These are phyloP conservation scores for Pisolithus thermaeus DNA, from an alignment of 1,284 basidiomycete genomes.

Conservation along the genomic window DNA sequence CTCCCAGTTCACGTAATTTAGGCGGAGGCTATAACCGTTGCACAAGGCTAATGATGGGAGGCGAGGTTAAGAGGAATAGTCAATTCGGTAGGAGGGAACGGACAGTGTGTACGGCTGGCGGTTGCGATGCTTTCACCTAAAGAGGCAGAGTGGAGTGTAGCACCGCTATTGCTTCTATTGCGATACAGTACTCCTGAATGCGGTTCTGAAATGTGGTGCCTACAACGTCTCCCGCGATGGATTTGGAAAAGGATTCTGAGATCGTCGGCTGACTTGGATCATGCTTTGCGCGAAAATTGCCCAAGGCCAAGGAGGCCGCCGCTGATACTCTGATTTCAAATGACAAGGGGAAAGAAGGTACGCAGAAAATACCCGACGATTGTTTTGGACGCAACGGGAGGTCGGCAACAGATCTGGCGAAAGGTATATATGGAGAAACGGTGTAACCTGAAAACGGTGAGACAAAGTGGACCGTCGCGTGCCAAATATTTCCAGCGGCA, in stretches of 20 bases:
- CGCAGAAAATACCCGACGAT: constrained; percentile 39
- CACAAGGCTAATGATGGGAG: no score
- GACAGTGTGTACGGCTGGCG: constrained; percentile 34
- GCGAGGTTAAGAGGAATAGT: constrained; percentile 5
- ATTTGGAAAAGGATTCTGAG: constrained; percentile 47
- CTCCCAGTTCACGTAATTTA: no score
- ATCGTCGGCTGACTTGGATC: constrained; percentile 77
- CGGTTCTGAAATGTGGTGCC: constrained; percentile 53
- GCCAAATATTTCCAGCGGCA: background rate
- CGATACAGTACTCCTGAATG: constrained; percentile 50
- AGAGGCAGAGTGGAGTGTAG: constrained; percentile 23
- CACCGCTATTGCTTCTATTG: constrained; percentile 37
- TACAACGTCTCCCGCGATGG: constrained; percentile 36
- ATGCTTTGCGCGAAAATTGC: constrained; percentile 58
- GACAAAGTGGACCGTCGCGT: background rate
- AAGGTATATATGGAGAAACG: background rate
- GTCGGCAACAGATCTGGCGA: constrained; percentile 59
- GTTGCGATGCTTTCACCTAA: constrained; percentile 22
- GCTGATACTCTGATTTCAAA: constrained; percentile 26
- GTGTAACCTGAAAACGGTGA: background rate
- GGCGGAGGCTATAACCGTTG: no score
- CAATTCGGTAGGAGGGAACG: constrained; percentile 39
- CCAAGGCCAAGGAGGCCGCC: constrained; percentile 57
- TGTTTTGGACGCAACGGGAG: constrained; percentile 48
- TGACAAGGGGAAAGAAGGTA: constrained; percentile 33